Percentiles rank a stretch among this genome's conserved stretches.
Evolutionary conservation across 345 rosid genomes (phyloP).

Genomic region (Ceriops tagal): DNA sequence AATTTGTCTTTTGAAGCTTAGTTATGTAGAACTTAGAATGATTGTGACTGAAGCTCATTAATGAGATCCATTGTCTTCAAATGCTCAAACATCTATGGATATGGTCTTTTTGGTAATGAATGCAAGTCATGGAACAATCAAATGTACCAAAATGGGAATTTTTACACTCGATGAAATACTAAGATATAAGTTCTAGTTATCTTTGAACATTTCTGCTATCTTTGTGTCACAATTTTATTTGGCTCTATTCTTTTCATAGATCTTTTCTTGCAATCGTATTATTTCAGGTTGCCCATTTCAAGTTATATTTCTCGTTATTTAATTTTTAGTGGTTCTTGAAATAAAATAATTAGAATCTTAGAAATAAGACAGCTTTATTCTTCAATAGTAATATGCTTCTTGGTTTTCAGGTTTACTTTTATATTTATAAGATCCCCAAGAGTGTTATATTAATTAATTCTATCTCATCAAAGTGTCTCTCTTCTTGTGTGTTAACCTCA

Average conservation of each 20-base stretch:
- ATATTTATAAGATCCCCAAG: conserved; percentile 16
- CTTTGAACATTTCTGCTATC: background rate
- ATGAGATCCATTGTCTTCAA: conserved; percentile 15
- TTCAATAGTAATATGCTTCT: background rate
- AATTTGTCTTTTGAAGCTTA: conserved; percentile 9
- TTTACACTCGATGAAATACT: background rate
- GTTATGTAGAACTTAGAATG: background rate
- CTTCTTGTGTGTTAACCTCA: background rate
- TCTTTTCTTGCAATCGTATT: background rate
- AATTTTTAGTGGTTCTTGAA: background rate
- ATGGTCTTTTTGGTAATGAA: conserved; percentile 3
- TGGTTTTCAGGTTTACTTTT: conserved; percentile 1
- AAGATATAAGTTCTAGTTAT: background rate
- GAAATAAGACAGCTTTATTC: background rate
- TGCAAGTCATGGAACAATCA: background rate
- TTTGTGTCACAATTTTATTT: background rate
- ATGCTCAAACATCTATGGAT: conserved; percentile 1
- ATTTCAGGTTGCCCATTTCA: background rate
- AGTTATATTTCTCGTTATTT: background rate
- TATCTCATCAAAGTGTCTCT: background rate
- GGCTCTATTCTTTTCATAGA: background rate
- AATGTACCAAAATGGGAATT: background rate
- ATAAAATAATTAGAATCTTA: background rate
- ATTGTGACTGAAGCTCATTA: background rate
- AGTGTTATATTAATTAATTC: conserved; percentile 16